phyloP scores from a whole-genome alignment of 2,329 filamentous ascomycete species.

The Diaporthe vexans region DNA sequence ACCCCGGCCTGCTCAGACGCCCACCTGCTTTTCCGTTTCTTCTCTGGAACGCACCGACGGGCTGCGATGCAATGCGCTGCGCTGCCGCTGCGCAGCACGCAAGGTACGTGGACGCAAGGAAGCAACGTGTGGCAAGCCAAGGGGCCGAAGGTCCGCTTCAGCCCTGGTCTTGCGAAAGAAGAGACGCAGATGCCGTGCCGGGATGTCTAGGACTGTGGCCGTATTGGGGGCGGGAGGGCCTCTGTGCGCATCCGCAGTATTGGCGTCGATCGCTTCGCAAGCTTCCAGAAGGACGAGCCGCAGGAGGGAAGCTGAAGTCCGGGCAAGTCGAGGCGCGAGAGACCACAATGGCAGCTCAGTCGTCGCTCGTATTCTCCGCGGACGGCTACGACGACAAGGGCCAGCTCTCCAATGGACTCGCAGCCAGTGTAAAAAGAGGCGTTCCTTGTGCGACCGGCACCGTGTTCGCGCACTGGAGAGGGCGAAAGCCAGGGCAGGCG shows the following conservation, averaged over 20 bases:
- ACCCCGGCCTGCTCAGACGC: conserved; percentile 37
- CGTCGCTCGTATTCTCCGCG: conserved; percentile 53
- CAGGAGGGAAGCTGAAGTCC: conserved; percentile 36
- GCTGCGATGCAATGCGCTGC: conserved; percentile 26
- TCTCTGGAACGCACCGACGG: conserved; percentile 36
- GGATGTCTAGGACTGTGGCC: conserved; percentile 40
- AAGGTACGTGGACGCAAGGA: conserved; percentile 33
- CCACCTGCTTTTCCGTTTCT: conserved; percentile 32
- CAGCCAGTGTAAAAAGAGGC: conserved; percentile 48
- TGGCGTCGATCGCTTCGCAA: conserved; percentile 34
- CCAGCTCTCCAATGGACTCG: conserved; percentile 51
- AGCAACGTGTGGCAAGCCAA: conserved; percentile 43
- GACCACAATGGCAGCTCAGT: conserved; percentile 47
- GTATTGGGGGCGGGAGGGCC: conserved; percentile 34
- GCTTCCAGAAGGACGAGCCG: conserved; percentile 40
- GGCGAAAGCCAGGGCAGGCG: conserved; percentile 26
- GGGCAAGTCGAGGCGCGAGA: conserved; percentile 31
- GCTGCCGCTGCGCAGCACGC: conserved; percentile 25
- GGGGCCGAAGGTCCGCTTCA: conserved; percentile 27
- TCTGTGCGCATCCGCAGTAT: conserved; percentile 42
- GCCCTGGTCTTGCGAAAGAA: conserved; percentile 34
- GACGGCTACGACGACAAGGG: conserved; percentile 43
- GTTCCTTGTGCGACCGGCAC: conserved; percentile 51
- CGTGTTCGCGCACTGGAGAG: conserved; percentile 42
- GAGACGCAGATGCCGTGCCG: conserved; percentile 33